Conservation (phyloP, 2,329 filamentous ascomycete species). For the Pyrenophora graminea region DNA sequence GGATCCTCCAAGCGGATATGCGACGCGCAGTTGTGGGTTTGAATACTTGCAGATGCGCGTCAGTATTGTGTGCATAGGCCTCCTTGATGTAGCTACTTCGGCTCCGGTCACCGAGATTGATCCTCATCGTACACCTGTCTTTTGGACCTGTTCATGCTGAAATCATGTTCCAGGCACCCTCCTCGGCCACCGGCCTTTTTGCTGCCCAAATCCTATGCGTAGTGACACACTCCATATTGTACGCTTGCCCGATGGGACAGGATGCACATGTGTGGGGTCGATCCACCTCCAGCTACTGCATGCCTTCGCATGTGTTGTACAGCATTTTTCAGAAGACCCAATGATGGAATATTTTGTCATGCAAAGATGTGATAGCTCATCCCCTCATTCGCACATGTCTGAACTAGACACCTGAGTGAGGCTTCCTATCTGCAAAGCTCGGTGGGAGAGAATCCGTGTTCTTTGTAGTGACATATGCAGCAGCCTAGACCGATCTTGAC, state of each 20-base stretch:
- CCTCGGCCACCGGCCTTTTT: not conserved
- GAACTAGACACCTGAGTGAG: not conserved
- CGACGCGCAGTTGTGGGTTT: not conserved
- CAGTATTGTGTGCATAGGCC: not conserved
- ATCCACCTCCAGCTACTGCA: not conserved
- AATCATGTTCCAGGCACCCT: not conserved
- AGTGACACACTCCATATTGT: not conserved
- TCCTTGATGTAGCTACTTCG: not conserved
- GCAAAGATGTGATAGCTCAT: not conserved
- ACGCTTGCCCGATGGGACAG: not conserved
- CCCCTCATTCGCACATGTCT: not conserved
- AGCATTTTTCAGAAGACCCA: not conserved
- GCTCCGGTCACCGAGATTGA: not conserved
- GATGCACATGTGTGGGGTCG: slow-evolving; percentile 4
- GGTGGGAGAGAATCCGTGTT: not conserved
- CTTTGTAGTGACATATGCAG: not conserved
- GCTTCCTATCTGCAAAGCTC: not conserved
- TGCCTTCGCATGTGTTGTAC: slow-evolving; percentile 1
- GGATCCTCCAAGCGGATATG: not conserved
- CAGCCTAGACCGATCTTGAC: not conserved
- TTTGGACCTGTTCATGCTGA: not conserved
- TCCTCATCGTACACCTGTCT: not conserved
- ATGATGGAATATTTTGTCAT: not conserved
- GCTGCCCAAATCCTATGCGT: not conserved
- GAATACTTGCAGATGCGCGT: not conserved